These are phyloP conservation scores for Paralagenidium karlingii DNA, from an alignment of 352 stramenopile genomes.

Conservation along the genomic window DNA sequence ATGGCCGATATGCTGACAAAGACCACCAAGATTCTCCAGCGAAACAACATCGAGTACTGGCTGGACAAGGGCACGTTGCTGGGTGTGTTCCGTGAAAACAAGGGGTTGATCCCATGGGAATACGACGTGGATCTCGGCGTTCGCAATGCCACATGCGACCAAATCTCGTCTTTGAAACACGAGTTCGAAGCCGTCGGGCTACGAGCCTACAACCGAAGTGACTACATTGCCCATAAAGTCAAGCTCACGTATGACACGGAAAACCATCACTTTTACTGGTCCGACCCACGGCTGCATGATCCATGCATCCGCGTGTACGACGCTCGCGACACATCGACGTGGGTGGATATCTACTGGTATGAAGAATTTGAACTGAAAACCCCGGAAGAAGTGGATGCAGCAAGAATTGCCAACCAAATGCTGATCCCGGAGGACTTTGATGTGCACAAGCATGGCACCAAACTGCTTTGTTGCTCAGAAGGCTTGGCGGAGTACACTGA, in stretches of 20 bases:
- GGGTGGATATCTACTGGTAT: conserved; percentile 80
- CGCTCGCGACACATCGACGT: conserved; percentile 31
- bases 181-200: conserved; percentile 48
- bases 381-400: conserved; percentile 26
- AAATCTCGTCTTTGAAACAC: conserved; percentile 55
- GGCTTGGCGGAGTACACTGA: conserved; percentile 43
- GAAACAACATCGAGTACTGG: conserved; percentile 66
- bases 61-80: conserved; percentile 71
- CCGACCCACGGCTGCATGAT: conserved; percentile 54
- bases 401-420: conserved; percentile 27
- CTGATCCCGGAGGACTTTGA: conserved; percentile 48
- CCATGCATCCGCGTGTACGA: conserved; percentile 71
- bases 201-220: conserved; percentile 46
- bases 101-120: conserved; percentile 62
- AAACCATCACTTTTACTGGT: conserved; percentile 74
- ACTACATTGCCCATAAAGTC: conserved; percentile 69
- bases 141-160: conserved; percentile 49
- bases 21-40: conserved; percentile 43
- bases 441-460: conserved; percentile 29
- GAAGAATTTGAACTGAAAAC: not conserved
- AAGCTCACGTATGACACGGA: conserved; percentile 78
- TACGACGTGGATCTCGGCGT: conserved; percentile 75
- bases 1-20: conserved; percentile 60
- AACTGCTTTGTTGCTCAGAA: conserved; percentile 58
- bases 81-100: conserved; percentile 44